These are phyloP conservation scores for Candida silvicultrix DNA, from an alignment of 805 yeast genomes.

Conservation along the genomic window DNA sequence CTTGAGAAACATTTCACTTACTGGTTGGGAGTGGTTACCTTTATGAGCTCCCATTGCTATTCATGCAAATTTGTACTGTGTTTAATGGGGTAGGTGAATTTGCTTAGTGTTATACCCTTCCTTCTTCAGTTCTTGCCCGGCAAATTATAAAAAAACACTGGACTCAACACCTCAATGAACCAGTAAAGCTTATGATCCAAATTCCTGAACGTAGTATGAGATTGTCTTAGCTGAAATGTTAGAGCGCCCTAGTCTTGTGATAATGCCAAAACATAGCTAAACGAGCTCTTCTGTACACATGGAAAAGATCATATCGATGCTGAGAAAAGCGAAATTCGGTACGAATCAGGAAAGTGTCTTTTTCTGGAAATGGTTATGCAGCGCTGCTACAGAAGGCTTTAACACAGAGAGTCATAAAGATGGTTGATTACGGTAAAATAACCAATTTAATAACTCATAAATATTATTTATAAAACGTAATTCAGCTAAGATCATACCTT, in stretches of 20 bases:
- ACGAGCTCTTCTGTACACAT: neutral
- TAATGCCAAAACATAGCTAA: neutral
- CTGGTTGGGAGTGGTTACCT: constrained; percentile 14
- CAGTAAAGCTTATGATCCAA: too few relatives aligned
- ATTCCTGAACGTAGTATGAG: too few relatives aligned
- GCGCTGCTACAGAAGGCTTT: neutral
- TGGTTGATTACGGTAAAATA: too few relatives aligned
- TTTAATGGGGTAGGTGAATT: neutral
- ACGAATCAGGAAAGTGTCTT: neutral
- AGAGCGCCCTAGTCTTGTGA: neutral
- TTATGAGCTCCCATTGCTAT: constrained; percentile 13
- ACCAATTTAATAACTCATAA: too few relatives aligned
- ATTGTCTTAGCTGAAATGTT: too few relatives aligned
- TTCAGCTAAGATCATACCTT: too few relatives aligned
- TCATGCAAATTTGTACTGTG: neutral
- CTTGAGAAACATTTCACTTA: constrained; percentile 3
- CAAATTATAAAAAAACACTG: neutral
- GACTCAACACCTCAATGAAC: neutral
- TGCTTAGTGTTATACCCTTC: neutral
- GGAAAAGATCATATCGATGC: neutral
- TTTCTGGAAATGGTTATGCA: neutral
- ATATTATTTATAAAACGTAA: too few relatives aligned
- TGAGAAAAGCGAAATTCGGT: neutral
- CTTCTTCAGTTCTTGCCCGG: too few relatives aligned
- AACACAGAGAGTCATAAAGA: too few relatives aligned